These are phyloP conservation scores for Arthrobotrys pseudoclavata DNA, from an alignment of 2,329 filamentous ascomycete genomes.

Conservation along the genomic window DNA sequence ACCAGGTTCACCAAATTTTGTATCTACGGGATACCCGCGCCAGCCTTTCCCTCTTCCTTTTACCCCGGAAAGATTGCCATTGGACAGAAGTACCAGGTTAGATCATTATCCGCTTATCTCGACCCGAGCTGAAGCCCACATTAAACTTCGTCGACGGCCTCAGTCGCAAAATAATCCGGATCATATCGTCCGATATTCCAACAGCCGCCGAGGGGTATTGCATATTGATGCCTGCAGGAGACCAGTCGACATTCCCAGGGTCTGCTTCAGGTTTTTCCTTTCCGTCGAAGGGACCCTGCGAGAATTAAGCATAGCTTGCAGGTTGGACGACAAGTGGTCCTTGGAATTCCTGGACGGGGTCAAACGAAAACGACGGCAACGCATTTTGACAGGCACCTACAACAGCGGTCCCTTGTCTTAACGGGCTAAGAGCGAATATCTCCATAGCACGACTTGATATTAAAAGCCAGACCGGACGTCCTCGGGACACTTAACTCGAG, in stretches of 20 bases:
- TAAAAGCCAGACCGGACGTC: constrained; percentile 11
- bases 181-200: constrained; percentile 48
- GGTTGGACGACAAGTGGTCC: constrained; percentile 16
- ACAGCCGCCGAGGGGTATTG: constrained; percentile 37
- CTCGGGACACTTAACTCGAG: background rate
- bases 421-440: constrained; percentile 13
- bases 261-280: constrained; percentile 41
- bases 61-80: constrained; percentile 29
- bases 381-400: constrained; percentile 11
- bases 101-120: constrained; percentile 16
- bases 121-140: background rate
- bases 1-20: constrained; percentile 32
- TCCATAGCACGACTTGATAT: constrained; percentile 26
- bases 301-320: constrained; percentile 6
- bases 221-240: constrained; percentile 37
- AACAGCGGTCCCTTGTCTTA: constrained; percentile 15
- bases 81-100: constrained; percentile 26
- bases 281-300: constrained; percentile 7
- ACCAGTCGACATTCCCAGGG: constrained; percentile 34
- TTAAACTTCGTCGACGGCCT: background rate
- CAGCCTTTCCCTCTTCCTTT: constrained; percentile 13
- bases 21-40: constrained; percentile 20
- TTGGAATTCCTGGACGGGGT: background rate
- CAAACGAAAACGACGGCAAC: constrained; percentile 27
- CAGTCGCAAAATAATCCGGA: constrained; percentile 38